These are phyloP conservation scores for Neonectria sp. DNA, from an alignment of 2,329 filamentous ascomycete genomes.

Conservation along the genomic window DNA sequence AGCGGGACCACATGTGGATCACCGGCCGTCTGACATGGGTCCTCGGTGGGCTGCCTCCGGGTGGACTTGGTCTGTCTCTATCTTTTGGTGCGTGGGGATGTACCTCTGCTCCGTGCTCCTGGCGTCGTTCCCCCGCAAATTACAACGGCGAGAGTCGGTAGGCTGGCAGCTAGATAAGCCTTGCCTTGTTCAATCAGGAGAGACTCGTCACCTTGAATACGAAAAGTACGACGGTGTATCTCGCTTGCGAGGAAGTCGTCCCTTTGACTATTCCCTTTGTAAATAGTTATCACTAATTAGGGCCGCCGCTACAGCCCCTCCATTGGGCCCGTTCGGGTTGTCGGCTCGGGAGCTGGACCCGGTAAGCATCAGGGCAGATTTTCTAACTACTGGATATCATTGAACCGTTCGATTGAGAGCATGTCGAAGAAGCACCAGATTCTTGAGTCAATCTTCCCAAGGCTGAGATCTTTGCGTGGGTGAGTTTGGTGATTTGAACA, in stretches of 20 bases:
- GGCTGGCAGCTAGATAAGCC: background rate
- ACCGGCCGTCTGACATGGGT: background rate
- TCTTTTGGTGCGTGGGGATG: too few species aligned
- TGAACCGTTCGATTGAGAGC: too few species aligned
- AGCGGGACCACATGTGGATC: conserved; percentile 15
- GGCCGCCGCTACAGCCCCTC: too few species aligned
- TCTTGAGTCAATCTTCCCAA: too few species aligned
- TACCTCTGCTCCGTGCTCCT: background rate
- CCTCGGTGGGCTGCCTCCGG: conserved; percentile 17
- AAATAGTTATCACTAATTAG: background rate
- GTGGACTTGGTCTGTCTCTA: background rate
- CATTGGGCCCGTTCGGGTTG: too few species aligned
- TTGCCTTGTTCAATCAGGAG: background rate
- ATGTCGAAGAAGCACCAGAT: too few species aligned
- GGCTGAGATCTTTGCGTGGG: too few species aligned
- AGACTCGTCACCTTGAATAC: conserved; percentile 9
- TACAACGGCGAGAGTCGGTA: background rate
- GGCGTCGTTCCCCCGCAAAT: conserved; percentile 16
- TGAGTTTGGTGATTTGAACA: background rate
- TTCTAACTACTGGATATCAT: too few species aligned
- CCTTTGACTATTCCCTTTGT: background rate
- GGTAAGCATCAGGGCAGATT: too few species aligned
- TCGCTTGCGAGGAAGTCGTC: background rate
- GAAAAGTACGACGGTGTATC: background rate
- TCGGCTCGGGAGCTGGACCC: too few species aligned